Percentiles rank a stretch among this genome's conserved stretches.
phyloP scores from a whole-genome alignment of 805 yeast species.

The Yarrowia sp. region DNA sequence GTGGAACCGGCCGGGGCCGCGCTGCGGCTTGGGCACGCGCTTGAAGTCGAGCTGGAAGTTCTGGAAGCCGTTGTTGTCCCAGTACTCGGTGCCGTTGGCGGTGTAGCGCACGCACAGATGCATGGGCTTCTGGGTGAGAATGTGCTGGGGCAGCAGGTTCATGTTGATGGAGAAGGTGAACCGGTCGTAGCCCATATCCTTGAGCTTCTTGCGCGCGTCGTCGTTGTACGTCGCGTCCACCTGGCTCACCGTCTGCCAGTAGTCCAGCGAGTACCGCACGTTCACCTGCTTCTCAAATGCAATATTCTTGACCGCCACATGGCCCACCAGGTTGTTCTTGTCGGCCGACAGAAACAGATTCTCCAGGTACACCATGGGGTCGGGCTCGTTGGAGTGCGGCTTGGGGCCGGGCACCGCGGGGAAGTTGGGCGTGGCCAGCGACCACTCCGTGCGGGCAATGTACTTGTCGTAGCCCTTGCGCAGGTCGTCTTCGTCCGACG shows the following conservation, averaged over 20 bases:
- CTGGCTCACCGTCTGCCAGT: constrained; percentile 75
- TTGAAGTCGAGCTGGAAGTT: constrained; percentile 58
- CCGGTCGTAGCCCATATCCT: constrained; percentile 50
- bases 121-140: constrained; percentile 38
- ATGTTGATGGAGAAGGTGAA: constrained; percentile 60
- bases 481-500: constrained; percentile 34
- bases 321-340: constrained; percentile 61
- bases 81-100: constrained; percentile 51
- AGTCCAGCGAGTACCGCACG: constrained; percentile 70
- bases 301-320: constrained; percentile 73
- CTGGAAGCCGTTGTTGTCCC: constrained; percentile 70
- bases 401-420: constrained; percentile 30
- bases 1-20: constrained; percentile 22
- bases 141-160: constrained; percentile 37
- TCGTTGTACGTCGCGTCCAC: constrained; percentile 60
- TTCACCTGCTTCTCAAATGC: constrained; percentile 66
- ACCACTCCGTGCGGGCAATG: constrained; percentile 36
- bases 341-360: constrained; percentile 58
- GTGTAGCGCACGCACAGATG: constrained; percentile 59
- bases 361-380: constrained; percentile 59
- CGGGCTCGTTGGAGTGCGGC: constrained; percentile 28
- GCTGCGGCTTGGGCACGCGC: constrained; percentile 30
- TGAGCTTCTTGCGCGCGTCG: constrained; percentile 43
- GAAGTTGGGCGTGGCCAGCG: constrained; percentile 39
- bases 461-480: constrained; percentile 31